Evolutionary conservation across 768 basidiomycete species (phyloP).

Genomic region (Mycena leptocephala): DNA sequence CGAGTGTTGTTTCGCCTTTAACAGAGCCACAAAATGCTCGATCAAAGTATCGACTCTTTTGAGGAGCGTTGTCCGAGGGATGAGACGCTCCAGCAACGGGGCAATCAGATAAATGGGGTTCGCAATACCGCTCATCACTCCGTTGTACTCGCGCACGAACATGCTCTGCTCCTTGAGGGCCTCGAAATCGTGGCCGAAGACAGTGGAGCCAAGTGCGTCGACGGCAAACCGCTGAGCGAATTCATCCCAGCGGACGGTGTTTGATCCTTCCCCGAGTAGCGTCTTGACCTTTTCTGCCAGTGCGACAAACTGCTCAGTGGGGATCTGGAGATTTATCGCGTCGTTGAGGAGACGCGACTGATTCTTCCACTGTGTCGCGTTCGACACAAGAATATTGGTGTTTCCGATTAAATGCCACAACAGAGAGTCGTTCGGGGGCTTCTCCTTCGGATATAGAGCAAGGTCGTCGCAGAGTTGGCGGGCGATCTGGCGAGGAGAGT

Average conservation of each 20-base stretch:
- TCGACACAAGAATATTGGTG: too few species aligned
- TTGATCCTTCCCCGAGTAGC: slow-evolving; percentile 47
- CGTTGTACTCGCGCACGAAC: slow-evolving; percentile 56
- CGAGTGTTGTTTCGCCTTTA: slow-evolving; percentile 48
- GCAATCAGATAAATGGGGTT: slow-evolving; percentile 52
- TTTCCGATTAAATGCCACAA: slow-evolving; percentile 54
- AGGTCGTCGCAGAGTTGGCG: slow-evolving; percentile 44
- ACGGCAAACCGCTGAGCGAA: slow-evolving; percentile 51
- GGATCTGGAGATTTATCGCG: slow-evolving; percentile 52
- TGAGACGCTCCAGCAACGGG: slow-evolving; percentile 48
- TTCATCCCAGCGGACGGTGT: slow-evolving; percentile 28
- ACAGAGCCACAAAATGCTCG: slow-evolving; percentile 43
- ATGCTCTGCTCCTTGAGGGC: slow-evolving; percentile 48
- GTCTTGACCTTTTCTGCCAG: slow-evolving; percentile 51
- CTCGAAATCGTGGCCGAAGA: slow-evolving; percentile 56
- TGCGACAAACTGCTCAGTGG: slow-evolving; percentile 50
- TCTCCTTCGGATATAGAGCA: slow-evolving; percentile 45
- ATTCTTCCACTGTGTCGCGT: slow-evolving; percentile 53
- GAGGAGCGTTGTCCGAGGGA: slow-evolving; percentile 49
- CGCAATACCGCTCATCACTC: slow-evolving; percentile 54
- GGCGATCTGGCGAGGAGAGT: slow-evolving; percentile 36
- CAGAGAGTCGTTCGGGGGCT: slow-evolving; percentile 49
- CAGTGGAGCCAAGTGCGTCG: slow-evolving; percentile 55
- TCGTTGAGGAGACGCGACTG: slow-evolving; percentile 54
- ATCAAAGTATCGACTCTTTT: slow-evolving; percentile 49